phyloP scores from a whole-genome alignment of 176 grass and related monocot species.

The Thalia dealbata region DNA sequence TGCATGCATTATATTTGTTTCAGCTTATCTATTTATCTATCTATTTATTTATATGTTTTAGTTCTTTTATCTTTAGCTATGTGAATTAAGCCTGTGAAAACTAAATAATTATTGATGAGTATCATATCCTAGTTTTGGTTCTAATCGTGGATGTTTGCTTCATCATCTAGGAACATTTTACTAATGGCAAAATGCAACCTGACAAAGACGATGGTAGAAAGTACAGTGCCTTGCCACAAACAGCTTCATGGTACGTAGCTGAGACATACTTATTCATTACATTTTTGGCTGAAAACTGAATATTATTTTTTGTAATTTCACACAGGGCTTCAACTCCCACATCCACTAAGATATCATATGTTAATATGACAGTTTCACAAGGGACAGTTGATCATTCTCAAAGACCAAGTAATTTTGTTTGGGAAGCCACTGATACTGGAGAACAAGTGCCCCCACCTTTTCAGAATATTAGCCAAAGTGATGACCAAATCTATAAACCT shows the following conservation, averaged over 20 bases:
- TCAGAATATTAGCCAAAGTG: not conserved
- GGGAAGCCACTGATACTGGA: not conserved
- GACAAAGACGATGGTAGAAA: not conserved
- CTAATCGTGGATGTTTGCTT: not conserved
- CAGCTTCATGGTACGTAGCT: not conserved
- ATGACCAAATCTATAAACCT: not conserved
- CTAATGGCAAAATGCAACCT: not conserved
- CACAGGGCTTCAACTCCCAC: constrained; percentile 25
- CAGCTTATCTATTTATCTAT: not conserved
- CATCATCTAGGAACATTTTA: not conserved
- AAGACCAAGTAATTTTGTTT: not conserved
- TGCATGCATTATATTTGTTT: not conserved
- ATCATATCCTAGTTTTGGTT: not conserved
- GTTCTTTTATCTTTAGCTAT: not conserved
- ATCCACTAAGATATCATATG: constrained; percentile 28
- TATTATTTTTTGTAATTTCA: not conserved
- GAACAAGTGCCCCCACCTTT: not conserved
- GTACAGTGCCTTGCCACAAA: not conserved
- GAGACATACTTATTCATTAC: not conserved
- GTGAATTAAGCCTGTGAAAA: not conserved
- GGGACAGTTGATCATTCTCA: not conserved
- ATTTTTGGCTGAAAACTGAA: not conserved
- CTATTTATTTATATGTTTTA: too few relatives aligned
- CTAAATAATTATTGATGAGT: not conserved
- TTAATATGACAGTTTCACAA: constrained; percentile 11